These are phyloP conservation scores for Botryotinia calthae DNA, from an alignment of 2,329 filamentous ascomycete species.

Conservation along the genomic window DNA sequence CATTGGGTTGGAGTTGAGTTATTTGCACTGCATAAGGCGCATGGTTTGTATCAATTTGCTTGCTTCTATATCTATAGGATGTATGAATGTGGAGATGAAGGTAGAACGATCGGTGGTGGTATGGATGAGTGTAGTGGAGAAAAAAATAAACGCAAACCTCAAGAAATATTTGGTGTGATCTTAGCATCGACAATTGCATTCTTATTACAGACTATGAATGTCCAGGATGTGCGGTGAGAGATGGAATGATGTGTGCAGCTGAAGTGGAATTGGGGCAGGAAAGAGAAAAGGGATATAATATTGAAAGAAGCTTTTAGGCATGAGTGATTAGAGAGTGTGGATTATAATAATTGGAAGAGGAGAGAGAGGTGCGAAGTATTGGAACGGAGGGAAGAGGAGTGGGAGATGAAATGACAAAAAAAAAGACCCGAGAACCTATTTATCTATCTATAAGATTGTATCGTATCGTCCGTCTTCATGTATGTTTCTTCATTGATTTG, in stretches of 20 bases:
- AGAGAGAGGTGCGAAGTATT: background rate
- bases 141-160: background rate
- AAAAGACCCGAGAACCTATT: background rate
- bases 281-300: background rate
- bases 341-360: background rate
- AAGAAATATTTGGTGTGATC: background rate
- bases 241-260: background rate
- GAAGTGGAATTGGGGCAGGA: background rate
- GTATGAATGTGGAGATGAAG: background rate
- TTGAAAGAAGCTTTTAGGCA: background rate
- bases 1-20: slow-evolving; percentile 11
- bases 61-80: slow-evolving; percentile 1
- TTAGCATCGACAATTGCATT: background rate
- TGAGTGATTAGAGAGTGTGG: background rate
- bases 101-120: background rate
- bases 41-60: background rate
- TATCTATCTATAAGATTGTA: background rate
- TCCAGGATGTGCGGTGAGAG: background rate
- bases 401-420: background rate
- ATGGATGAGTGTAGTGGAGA: background rate
- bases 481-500: background rate
- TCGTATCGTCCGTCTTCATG: background rate
- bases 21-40: background rate
- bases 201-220: background rate
- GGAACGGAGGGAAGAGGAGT: background rate